Conservation (phyloP, 305 asterid species). For the Rubia tinctorum region DNA sequence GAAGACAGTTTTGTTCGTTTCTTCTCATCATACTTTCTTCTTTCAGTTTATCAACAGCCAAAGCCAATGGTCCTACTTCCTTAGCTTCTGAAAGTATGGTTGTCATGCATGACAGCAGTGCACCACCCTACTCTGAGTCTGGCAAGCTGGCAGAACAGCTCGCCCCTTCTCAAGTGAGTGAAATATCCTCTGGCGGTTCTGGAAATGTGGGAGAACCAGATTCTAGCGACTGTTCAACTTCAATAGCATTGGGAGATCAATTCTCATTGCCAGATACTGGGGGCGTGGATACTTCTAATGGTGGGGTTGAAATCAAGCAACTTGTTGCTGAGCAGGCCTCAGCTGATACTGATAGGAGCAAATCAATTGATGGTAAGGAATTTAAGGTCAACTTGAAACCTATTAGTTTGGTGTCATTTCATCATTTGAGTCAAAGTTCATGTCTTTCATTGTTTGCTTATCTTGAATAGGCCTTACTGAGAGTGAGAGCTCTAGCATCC, state of each 20-base stretch:
- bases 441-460: slow-evolving; percentile 22
- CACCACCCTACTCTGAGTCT: slow-evolving; percentile 29
- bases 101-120: slow-evolving; percentile 32
- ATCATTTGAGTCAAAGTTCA: slow-evolving; percentile 18
- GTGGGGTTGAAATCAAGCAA: slow-evolving; percentile 42
- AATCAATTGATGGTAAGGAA: slow-evolving; percentile 42
- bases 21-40: slow-evolving; percentile 22
- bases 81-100: slow-evolving; percentile 36
- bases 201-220: slow-evolving; percentile 32
- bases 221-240: slow-evolving; percentile 29
- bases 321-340: slow-evolving; percentile 33
- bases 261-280: slow-evolving; percentile 56
- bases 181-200: slow-evolving; percentile 26
- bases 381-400: slow-evolving; percentile 28
- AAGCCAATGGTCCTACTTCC: slow-evolving; percentile 51
- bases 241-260: slow-evolving; percentile 39
- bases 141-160: slow-evolving; percentile 35
- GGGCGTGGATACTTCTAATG: slow-evolving; percentile 42
- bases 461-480: slow-evolving; percentile 44
- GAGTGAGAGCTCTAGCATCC: slow-evolving; percentile 37
- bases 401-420: slow-evolving; percentile 16
- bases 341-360: slow-evolving; percentile 39
- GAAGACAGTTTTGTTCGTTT: background rate
- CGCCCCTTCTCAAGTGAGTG: slow-evolving; percentile 35
- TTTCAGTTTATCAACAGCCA: slow-evolving; percentile 46